These are phyloP conservation scores for Penicillium macrosclerotiorum DNA, from an alignment of 495 filamentous ascomycete species.

Conservation along the genomic window DNA sequence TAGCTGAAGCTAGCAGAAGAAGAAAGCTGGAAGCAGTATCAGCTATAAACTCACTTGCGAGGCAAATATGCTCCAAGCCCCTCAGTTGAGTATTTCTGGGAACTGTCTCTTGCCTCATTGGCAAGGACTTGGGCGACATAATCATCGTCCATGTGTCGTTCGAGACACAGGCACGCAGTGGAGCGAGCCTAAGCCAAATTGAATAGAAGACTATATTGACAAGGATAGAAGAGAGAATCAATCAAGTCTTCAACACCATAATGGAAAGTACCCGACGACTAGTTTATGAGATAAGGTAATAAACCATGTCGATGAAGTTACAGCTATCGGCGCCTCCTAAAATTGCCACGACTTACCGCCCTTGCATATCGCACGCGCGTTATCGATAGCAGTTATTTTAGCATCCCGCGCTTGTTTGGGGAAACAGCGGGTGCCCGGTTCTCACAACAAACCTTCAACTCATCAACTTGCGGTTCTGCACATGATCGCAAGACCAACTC, in stretches of 20 bases:
- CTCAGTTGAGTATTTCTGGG: slow-evolving; percentile 68
- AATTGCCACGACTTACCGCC: slow-evolving; percentile 15
- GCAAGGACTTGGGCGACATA: slow-evolving; percentile 72
- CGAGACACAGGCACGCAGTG: slow-evolving; percentile 15
- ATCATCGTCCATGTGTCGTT: slow-evolving; percentile 58
- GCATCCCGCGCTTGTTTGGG: slow-evolving; percentile 2
- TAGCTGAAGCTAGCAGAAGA: not conserved
- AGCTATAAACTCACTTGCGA: slow-evolving; percentile 55
- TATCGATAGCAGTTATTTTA: slow-evolving; percentile 4
- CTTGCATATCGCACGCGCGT: slow-evolving; percentile 10
- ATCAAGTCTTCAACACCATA: not conserved
- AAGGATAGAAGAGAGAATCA: not conserved
- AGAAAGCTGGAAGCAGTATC: not conserved
- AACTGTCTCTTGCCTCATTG: slow-evolving; percentile 67
- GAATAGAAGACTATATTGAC: not conserved
- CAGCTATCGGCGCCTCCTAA: slow-evolving; percentile 9
- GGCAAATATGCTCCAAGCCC: slow-evolving; percentile 69
- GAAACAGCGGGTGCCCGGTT: too few species aligned
- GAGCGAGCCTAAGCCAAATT: not conserved
- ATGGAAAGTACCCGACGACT: not conserved
- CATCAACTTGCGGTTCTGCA: not conserved
- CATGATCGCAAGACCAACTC: slow-evolving; percentile 14
- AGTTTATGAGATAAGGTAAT: not conserved
- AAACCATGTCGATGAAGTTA: not conserved
- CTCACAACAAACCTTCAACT: slow-evolving; percentile 9